Evolutionary conservation across 805 yeast species (phyloP).

Genomic region (Nakazawaea laoshanensis): DNA sequence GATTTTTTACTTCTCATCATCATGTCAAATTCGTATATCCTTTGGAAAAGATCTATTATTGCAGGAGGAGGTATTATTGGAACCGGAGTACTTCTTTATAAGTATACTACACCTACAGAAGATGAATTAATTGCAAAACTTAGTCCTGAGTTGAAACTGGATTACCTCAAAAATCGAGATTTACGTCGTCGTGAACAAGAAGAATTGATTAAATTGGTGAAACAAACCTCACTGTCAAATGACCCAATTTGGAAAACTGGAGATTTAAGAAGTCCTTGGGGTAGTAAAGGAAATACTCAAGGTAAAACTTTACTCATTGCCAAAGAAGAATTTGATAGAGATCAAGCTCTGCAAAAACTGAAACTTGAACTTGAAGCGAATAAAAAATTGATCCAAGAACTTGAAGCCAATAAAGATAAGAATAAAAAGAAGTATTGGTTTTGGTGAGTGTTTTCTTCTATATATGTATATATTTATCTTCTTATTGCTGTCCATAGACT

Average conservation of each 20-base stretch:
- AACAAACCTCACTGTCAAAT: constrained; percentile 52
- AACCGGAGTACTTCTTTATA: constrained; percentile 61
- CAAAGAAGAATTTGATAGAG: constrained; percentile 38
- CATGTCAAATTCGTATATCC: constrained; percentile 11
- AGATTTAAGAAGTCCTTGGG: constrained; percentile 62
- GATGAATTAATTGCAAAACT: constrained; percentile 65
- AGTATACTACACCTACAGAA: constrained; percentile 77
- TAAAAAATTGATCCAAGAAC: constrained; percentile 28
- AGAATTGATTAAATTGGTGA: constrained; percentile 59
- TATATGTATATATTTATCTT: constrained; percentile 1
- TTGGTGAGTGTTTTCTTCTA: constrained; percentile 1
- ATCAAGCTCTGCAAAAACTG: constrained; percentile 31
- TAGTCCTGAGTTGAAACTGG: constrained; percentile 77
- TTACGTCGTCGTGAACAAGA: constrained; percentile 62
- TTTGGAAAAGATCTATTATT: constrained; percentile 21
- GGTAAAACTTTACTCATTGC: constrained; percentile 28
- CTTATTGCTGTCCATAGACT: constrained; percentile 11
- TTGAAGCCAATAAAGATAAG: constrained; percentile 19
- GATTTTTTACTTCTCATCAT: not conserved
- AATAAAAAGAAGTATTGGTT: constrained; percentile 19
- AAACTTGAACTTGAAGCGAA: constrained; percentile 29
- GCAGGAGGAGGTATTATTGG: constrained; percentile 64
- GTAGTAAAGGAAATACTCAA: constrained; percentile 29
- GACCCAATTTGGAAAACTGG: constrained; percentile 86
- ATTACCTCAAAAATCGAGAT: constrained; percentile 58